Base-by-base conservation (phyloP, 768 basidiomycete genomes). In the Rhizopogon vesiculosus region DNA sequence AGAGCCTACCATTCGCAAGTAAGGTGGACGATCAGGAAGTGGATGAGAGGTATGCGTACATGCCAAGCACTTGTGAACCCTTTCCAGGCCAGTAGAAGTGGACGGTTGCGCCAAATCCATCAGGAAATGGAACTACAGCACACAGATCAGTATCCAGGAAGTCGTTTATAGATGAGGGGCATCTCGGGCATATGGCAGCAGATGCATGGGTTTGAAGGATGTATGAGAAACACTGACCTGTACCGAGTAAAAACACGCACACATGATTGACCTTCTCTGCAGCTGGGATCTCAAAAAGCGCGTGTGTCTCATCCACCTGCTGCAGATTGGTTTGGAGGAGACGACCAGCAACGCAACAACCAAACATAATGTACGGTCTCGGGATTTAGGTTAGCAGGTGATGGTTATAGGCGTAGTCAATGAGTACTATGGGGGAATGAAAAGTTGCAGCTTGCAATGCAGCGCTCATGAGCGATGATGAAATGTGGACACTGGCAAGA, bases 61-160 rank as follows among this genome's bases (percentile, higher is more conserved):
- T 89, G 64, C 92, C 92, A 8, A 95, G 74, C 28, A 93, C 68
- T 67, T 91, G 91, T 60, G 91, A 93, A 3, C 91, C 92, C 67
- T 83, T 90, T 10, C 88, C 90, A 1, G 91, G 91, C 89, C 86
- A 90, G 67, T 83, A 83, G 66, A 93, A 87, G 65, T 93, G 90
- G 8, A 93, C 91, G 0, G 90, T 84, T 12, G 88, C 89, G 16
- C 86, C 91, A 64, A 85, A 92, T 38, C 91, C 89, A 22, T 88
- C 85, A 5, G 91, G 91, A 62, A 93, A 93, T 2, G 87, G 83
- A 0, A 90, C 89, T 83, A 41, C 12, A 43, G 54, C 49, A 1
- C 13, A 8, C 13, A 35, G n/a, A 41, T 56, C 43, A 51, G n/a
- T 18, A 35, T 22, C 8, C 15, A 25, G 4, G 25, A 25, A 19